phyloP scores from a whole-genome alignment of 768 basidiomycete species.

The Kondoa subrosea region DNA sequence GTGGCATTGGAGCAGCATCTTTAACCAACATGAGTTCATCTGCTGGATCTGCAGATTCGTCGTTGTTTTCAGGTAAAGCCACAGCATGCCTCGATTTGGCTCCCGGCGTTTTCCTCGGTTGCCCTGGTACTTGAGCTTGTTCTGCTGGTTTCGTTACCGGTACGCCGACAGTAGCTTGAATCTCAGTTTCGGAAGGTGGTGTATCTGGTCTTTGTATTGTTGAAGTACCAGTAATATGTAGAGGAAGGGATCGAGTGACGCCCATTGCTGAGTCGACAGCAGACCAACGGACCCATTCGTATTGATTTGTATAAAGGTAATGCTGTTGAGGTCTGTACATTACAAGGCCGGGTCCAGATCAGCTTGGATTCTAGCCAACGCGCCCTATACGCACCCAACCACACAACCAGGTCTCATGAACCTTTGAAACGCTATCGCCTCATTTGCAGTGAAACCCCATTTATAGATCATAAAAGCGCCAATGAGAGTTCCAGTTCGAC shows the following conservation, averaged over 20 bases:
- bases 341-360: not conserved
- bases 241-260: slow-evolving; percentile 23
- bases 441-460: slow-evolving; percentile 85
- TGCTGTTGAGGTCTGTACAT: slow-evolving; percentile 37
- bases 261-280: slow-evolving; percentile 47
- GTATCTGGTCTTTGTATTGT: slow-evolving; percentile 10
- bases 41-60: slow-evolving; percentile 7
- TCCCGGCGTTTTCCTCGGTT: slow-evolving; percentile 53
- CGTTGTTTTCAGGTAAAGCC: slow-evolving; percentile 15
- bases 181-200: slow-evolving; percentile 10
- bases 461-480: slow-evolving; percentile 98
- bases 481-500: slow-evolving; percentile 87
- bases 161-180: slow-evolving; percentile 10
- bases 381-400: not conserved
- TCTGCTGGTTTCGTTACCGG: not conserved
- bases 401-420: slow-evolving; percentile 71
- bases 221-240: slow-evolving; percentile 24
- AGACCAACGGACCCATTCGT: slow-evolving; percentile 86
- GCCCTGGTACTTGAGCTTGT: slow-evolving; percentile 21
- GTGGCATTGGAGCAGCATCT: not conserved
- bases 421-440: slow-evolving; percentile 96
- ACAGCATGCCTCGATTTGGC: slow-evolving; percentile 37
- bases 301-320: slow-evolving; percentile 83
- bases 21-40: slow-evolving; percentile 10
- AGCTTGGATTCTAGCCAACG: not conserved